Conservation (phyloP, 805 yeast genomes). For the Scheffersomyces lignosus region DNA sequence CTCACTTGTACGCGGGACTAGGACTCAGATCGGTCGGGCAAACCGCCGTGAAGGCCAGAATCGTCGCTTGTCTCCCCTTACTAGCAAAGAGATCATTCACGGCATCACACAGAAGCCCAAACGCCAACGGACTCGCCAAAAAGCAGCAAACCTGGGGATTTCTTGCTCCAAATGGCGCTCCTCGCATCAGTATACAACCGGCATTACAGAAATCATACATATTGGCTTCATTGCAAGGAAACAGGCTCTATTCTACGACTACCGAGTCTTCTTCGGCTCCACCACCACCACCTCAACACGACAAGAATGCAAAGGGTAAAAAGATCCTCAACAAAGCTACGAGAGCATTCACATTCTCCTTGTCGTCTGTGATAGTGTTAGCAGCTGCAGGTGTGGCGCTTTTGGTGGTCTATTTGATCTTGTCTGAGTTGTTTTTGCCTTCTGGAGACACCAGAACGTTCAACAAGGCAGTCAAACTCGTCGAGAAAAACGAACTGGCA, state of each 20-base stretch:
- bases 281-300: slow-evolving; percentile 36
- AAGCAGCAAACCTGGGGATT: no score
- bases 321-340: slow-evolving; percentile 48
- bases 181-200: background rate
- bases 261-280: slow-evolving; percentile 34
- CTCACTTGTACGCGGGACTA: no score
- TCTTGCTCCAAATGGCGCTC: background rate
- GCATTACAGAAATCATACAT: slow-evolving; percentile 5
- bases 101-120: no score
- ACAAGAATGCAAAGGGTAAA: slow-evolving; percentile 40
- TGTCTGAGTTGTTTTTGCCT: slow-evolving; percentile 81
- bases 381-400: slow-evolving; percentile 70
- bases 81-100: no score
- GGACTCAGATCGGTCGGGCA: no score
- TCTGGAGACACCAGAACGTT: slow-evolving; percentile 90
- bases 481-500: slow-evolving; percentile 66
- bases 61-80: no score
- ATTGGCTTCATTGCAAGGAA: slow-evolving; percentile 3
- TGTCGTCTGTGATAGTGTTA: slow-evolving; percentile 60
- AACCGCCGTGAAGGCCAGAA: no score
- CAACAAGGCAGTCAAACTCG: slow-evolving; percentile 77
- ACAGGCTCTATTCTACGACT: slow-evolving; percentile 15
- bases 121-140: no score
- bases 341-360: slow-evolving; percentile 59
- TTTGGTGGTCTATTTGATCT: slow-evolving; percentile 69